Conservation (phyloP, 1,139 yeast genomes). For the Yamadazyma diddensiae region DNA sequence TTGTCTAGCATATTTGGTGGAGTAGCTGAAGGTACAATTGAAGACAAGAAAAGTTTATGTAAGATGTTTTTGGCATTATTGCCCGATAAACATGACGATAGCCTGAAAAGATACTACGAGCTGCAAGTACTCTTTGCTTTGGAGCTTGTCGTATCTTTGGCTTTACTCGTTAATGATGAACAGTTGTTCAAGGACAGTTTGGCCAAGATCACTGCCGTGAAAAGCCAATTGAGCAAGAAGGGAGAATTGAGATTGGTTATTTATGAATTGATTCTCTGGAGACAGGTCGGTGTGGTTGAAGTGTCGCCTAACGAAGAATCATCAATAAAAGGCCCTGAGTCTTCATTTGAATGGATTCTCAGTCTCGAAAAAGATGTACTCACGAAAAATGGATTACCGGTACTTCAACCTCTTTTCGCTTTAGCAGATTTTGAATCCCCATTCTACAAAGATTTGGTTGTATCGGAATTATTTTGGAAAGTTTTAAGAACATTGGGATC, state of each 20-base stretch:
- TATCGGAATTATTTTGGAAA: constrained; percentile 61
- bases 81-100: constrained; percentile 32
- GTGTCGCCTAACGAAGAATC: not conserved
- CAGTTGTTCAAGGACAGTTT: constrained; percentile 26
- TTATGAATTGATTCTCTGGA: constrained; percentile 5
- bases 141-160: constrained; percentile 53
- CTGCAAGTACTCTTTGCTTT: constrained; percentile 53
- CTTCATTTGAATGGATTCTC: constrained; percentile 15
- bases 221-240: constrained; percentile 26
- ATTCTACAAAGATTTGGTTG: constrained; percentile 37
- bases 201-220: constrained; percentile 17
- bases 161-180: constrained; percentile 41
- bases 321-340: not conserved
- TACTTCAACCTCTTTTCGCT: constrained; percentile 53
- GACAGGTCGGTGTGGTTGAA: not conserved
- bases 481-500: constrained; percentile 57
- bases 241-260: constrained; percentile 26
- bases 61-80: constrained; percentile 24
- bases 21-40: constrained; percentile 32
- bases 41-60: constrained; percentile 20
- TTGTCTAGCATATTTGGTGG: constrained; percentile 49
- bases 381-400: constrained; percentile 46
- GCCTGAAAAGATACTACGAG: constrained; percentile 45
- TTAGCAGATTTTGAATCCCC: constrained; percentile 50
- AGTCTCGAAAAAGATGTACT: constrained; percentile 37